A percentile compares a stretch with the other conserved stretches of the same genome.
phyloP scores from a whole-genome alignment of 306 rosid genomes.

The Argentina anserina region DNA sequence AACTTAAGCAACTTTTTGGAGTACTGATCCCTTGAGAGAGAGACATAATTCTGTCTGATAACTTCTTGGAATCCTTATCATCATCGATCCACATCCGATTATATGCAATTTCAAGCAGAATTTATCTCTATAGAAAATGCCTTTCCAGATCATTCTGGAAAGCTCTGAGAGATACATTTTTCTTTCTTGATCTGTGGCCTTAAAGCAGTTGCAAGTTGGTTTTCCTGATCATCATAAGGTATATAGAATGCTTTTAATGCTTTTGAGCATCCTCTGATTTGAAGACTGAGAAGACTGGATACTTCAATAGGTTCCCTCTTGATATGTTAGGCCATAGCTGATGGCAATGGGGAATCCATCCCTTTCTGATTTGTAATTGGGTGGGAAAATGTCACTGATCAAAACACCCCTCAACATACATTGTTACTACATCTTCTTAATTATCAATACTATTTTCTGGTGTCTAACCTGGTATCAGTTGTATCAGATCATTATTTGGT shows the following conservation, averaged over 20 bases:
- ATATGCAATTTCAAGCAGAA: conserved; percentile 11
- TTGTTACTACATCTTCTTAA: not conserved
- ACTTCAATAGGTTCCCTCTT: not conserved
- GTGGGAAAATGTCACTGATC: not conserved
- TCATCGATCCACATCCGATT: conserved; percentile 34
- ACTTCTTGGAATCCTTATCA: conserved; percentile 53
- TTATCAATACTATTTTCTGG: not conserved
- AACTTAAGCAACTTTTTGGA: conserved; percentile 3
- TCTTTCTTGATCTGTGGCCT: not conserved
- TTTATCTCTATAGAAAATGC: conserved; percentile 28
- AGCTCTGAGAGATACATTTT: conserved; percentile 25
- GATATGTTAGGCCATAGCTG: conserved; percentile 6
- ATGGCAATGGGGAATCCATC: conserved; percentile 17
- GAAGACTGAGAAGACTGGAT: conserved; percentile 1
- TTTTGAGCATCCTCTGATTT: conserved; percentile 3
- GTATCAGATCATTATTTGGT: not conserved
- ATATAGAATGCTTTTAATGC: not conserved
- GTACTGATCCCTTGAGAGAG: not conserved
- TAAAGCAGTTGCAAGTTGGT: conserved; percentile 31
- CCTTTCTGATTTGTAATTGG: not conserved
- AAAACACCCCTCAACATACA: not conserved
- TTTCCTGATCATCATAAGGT: not conserved
- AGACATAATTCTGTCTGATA: not conserved
- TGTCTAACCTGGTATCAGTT: no score
- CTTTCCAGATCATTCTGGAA: conserved; percentile 34